phyloP scores from a whole-genome alignment of 768 basidiomycete species.

The Lentinus tigrinus region DNA sequence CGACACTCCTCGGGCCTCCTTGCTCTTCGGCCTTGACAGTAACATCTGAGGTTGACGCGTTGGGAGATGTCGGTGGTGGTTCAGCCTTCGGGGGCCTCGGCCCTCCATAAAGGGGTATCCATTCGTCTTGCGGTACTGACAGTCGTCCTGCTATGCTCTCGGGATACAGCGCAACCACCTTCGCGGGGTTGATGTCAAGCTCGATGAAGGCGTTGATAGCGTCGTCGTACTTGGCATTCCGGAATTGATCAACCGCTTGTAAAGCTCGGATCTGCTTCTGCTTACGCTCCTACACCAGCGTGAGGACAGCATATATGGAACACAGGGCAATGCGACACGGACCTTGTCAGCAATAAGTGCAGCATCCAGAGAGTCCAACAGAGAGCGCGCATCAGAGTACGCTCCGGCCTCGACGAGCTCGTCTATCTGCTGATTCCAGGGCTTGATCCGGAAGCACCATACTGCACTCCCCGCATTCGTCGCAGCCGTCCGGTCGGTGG shows the following conservation, averaged over 20 bases:
- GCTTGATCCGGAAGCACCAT: constrained; percentile 71
- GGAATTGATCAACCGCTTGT: constrained; percentile 78
- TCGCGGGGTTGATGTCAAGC: constrained; percentile 89
- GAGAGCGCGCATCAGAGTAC: constrained; percentile 78
- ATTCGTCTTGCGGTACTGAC: constrained; percentile 61
- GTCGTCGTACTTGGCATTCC: constrained; percentile 60
- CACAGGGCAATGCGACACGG: background rate
- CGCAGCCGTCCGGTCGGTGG: constrained; percentile 66
- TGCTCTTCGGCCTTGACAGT: constrained; percentile 21
- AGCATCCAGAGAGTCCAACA: constrained; percentile 70
- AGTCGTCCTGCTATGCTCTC: constrained; percentile 78
- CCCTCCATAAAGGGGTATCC: constrained; percentile 87
- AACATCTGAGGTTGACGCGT: constrained; percentile 17
- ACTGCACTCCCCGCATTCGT: constrained; percentile 72
- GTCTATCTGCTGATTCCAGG: constrained; percentile 82
- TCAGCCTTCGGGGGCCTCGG: constrained; percentile 36
- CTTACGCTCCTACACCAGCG: constrained; percentile 47
- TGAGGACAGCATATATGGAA: background rate
- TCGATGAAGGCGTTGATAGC: constrained; percentile 88
- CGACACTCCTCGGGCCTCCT: constrained; percentile 19
- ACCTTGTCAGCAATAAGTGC: constrained; percentile 65
- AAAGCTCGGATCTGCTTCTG: constrained; percentile 64
- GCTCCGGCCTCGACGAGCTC: constrained; percentile 68
- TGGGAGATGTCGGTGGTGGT: constrained; percentile 17
- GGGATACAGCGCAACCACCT: constrained; percentile 88